Conservation (phyloP, 2,329 filamentous ascomycete species). For the Thielaviopsis musarum region DNA sequence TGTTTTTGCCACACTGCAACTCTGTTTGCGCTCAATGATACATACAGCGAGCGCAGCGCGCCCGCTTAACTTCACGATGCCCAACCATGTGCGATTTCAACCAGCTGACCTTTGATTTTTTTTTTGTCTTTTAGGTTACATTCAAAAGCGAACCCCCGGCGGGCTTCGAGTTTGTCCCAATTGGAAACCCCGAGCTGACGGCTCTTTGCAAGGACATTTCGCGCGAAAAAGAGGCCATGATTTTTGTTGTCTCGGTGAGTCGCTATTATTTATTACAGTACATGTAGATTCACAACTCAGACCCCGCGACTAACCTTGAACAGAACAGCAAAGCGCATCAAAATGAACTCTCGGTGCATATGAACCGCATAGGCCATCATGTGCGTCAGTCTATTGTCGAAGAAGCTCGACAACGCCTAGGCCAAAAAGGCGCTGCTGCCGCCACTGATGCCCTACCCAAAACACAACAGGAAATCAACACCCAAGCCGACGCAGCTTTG, state of each 20-base stretch:
- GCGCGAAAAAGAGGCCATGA: slow-evolving; percentile 42
- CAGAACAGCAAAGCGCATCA: slow-evolving; percentile 19
- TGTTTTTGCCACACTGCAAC: too few relatives aligned
- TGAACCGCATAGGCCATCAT: slow-evolving; percentile 44
- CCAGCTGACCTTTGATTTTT: slow-evolving; percentile 15
- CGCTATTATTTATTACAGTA: background rate
- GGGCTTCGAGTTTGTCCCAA: slow-evolving; percentile 45
- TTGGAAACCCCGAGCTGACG: slow-evolving; percentile 44
- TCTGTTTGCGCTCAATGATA: too few relatives aligned
- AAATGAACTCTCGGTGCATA: slow-evolving; percentile 31
- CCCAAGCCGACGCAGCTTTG: slow-evolving; percentile 44
- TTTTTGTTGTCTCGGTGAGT: slow-evolving; percentile 49
- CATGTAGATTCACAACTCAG: background rate
- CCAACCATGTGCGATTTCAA: too few relatives aligned
- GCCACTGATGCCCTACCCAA: slow-evolving; percentile 42
- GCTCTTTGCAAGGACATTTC: slow-evolving; percentile 47
- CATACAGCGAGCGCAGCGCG: too few relatives aligned
- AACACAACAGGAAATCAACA: slow-evolving; percentile 41
- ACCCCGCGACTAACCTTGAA: background rate
- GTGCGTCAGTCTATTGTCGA: slow-evolving; percentile 42
- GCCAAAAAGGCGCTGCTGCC: slow-evolving; percentile 10
- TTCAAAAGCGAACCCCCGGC: slow-evolving; percentile 35
- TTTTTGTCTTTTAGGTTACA: slow-evolving; percentile 28
- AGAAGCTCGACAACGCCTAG: slow-evolving; percentile 26
- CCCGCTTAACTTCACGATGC: too few relatives aligned